Conservation (phyloP, 1,139 yeast species). For the Debaryomyces singareniensis region DNA sequence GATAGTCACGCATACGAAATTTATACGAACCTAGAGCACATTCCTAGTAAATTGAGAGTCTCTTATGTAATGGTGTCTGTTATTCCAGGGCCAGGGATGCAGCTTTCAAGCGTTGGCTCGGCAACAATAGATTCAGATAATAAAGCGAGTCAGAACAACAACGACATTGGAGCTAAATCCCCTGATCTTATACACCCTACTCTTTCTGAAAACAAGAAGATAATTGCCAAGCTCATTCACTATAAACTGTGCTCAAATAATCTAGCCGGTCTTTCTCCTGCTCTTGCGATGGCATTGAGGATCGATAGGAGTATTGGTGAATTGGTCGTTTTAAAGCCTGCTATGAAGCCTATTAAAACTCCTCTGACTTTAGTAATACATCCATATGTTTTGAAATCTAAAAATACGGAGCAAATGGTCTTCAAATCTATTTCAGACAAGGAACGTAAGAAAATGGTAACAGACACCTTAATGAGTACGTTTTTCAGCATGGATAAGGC, state of each 20-base stretch:
- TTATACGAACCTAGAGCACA: conserved; percentile 35
- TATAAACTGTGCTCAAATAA: conserved; percentile 30
- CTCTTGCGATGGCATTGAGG: conserved; percentile 55
- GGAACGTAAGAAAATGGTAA: conserved; percentile 17
- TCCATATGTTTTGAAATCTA: conserved; percentile 47
- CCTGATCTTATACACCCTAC: conserved; percentile 4
- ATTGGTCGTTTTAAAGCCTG: conserved; percentile 48
- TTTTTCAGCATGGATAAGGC: conserved; percentile 10
- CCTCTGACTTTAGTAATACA: conserved; percentile 45
- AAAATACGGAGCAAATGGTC: conserved; percentile 21
- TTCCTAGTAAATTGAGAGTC: conserved; percentile 23
- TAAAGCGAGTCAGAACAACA: conserved; percentile 2
- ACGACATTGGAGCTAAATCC: conserved; percentile 4
- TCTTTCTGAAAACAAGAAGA: conserved; percentile 33
- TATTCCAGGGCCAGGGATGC: conserved; percentile 45
- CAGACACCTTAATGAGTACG: conserved; percentile 12
- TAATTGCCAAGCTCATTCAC: conserved; percentile 51
- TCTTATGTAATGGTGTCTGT: conserved; percentile 56
- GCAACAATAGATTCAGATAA: conserved; percentile 1
- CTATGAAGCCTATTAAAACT: conserved; percentile 31
- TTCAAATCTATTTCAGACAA: conserved; percentile 23
- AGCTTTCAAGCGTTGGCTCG: conserved; percentile 9
- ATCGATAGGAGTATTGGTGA: conserved; percentile 47
- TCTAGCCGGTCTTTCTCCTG: conserved; percentile 50
- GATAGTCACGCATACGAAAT: conserved; percentile 29